Base-by-base conservation (phyloP, 345 rosid genomes). In the Rhizophora apiculata region DNA sequence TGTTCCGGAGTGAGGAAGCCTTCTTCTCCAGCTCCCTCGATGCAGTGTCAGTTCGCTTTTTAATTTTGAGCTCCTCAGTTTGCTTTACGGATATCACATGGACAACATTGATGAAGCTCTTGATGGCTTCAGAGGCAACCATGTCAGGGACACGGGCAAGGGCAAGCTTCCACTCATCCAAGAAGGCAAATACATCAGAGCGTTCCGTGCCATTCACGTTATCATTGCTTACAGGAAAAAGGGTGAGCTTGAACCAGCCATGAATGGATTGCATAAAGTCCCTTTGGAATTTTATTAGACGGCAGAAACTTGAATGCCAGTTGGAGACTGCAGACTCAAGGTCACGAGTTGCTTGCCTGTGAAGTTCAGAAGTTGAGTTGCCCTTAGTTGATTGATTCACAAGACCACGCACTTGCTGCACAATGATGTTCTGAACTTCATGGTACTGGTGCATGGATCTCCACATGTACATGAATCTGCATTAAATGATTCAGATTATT, bases 381-480 rank as follows among this genome's bases (percentile, higher is more conserved):
- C 98, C 96, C 74, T 76, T 92, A 61, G 77, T 76, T 32, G 94
- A 80, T 72, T 55, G 85, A 82, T 87, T 89, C 70, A 92, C 86
- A 51, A 95, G 98, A 71, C 98, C 99, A 32, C 83, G 86, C 24
- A 95, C 99, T 83, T 95, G 99, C 80, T 92, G 99, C 63, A 95
- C 94, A 22, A 92, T 87, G 82, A 76, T 74, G 76, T 75, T 89
- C 82, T 95, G 99, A 60, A 87, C 79, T 78, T 95, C 97, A 58
- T 95, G 98, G 80, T 78, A 85, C 55, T 89, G 89, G 69, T 92
- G 85, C 99, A 92, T 92, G n/a, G 89, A 73, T 73, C 70, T 87
- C 99, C 98, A 95, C 98, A 95, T 92, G 81, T 90, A 90, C 99
- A 89, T 89, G 74, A 92, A 89, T 67, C 98, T 95, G 91, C 77